Base-by-base conservation (phyloP, 2,329 filamentous ascomycete genomes). In the Tolypocladium tropicale region DNA sequence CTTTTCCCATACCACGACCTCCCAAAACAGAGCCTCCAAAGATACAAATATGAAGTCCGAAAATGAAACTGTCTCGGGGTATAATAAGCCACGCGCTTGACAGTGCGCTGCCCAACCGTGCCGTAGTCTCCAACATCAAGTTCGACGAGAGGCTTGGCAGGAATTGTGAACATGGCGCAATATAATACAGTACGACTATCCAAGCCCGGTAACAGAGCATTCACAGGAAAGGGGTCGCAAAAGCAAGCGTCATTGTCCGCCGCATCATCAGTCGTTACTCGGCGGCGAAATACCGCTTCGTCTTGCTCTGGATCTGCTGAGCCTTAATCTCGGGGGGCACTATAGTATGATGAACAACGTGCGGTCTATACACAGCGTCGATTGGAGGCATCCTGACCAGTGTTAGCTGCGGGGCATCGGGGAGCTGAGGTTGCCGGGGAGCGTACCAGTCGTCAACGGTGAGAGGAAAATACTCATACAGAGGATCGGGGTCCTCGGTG, bases 381-480 rank as follows among this genome's bases (percentile, higher is more conserved):
- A 95, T 89, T 1, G 90, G 90, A 2, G 88, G 88, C 82, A 92
- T 90, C 85, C 82, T 82, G 49, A 50, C 32, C 23, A 16, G 34
- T 14, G 25, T 49, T 32, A 39, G 46, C 37, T 12, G 32, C 39
- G 10, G 32, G n/a, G 12, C 39, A 16, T 16, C 21, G 14, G 25
- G 7, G 30, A 16, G 12, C 6, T 12, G 30, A 23, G 36, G 7
- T 67, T 34, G 32, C 32, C 10, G 18, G 34, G 37, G 23, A 51
- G 55, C 72, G 65, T 69, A 82, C 88, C 88, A 96, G 66, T 96
- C 92, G 68, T 96, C 91, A 57, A 96, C 74, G 52, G 88, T 91
- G 18, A 97, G 77, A 0, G 92, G 92, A 61, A 97, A 96, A 68
- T 97, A 96, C 72, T 97, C 92, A 68, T 96, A 96, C 21, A 96